phyloP scores from a whole-genome alignment of 179 eudicot species.

The Beta macrorhiza region DNA sequence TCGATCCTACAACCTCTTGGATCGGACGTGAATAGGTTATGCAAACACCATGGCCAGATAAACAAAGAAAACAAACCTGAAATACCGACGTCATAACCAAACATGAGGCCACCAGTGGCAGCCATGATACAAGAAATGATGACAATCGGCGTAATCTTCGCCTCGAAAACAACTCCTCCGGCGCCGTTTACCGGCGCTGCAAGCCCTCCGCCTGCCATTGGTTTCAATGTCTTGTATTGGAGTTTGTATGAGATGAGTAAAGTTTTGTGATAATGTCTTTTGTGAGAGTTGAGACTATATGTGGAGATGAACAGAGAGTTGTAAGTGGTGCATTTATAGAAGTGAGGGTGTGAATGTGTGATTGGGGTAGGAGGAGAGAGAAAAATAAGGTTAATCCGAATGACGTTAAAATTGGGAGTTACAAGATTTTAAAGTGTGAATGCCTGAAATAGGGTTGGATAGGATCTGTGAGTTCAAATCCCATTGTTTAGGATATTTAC shows the following conservation, averaged over 20 bases:
- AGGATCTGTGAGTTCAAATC: not conserved
- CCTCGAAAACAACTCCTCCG: conserved; percentile 70
- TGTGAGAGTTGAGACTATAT: not conserved
- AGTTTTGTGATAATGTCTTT: not conserved
- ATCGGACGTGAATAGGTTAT: too few relatives aligned
- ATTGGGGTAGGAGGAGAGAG: conserved; percentile 1
- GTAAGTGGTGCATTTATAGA: conserved; percentile 3
- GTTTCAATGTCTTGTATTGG: not conserved
- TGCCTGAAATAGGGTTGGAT: not conserved
- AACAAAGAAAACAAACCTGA: conserved; percentile 48
- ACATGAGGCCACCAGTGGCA: conserved; percentile 97
- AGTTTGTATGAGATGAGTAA: not conserved
- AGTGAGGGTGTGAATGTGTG: not conserved
- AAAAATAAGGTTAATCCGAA: conserved; percentile 2
- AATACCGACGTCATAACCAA: conserved; percentile 91
- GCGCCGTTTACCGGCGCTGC: conserved; percentile 35
- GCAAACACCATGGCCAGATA: too few relatives aligned
- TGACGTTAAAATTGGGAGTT: not conserved
- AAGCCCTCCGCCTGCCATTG: conserved; percentile 77
- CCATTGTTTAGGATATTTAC: conserved; percentile 2
- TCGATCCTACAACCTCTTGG: too few relatives aligned
- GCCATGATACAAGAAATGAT: conserved; percentile 91
- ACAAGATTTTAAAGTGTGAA: not conserved
- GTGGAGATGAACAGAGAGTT: not conserved
- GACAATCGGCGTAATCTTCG: conserved; percentile 89